Evolutionary conservation across 192 early-diverging fungal species (phyloP), one percentile per base, ranked within the genome.

Genomic region (Coemansia sp.): DNA sequence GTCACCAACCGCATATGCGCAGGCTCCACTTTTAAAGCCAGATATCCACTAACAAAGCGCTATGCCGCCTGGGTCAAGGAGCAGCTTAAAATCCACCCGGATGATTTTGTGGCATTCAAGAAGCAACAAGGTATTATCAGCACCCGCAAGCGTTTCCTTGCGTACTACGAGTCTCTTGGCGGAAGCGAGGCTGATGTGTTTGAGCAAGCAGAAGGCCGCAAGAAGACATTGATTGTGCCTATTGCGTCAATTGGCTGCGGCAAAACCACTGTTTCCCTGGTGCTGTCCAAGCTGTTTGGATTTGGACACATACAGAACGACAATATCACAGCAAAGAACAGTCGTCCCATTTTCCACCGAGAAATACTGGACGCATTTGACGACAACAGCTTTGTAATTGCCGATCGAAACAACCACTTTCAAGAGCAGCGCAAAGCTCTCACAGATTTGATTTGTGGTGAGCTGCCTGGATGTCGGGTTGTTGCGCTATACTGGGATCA

Each of bases 261-360:
- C 50, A 88, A 89, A 65, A 89, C 90, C 0, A 88, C 88, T 0
- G 59, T 91, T 23, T 69, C 83, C 23, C 52, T 86, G 56, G 86
- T 86, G 1, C 74, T 92, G 8, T 61, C 83, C 1, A 74, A 78
- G 66, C 65, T 92, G 52, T 89, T 89, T 71, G 85, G 84, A 3
- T 86, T 92, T 74, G 87, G 77, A n/a, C 91, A 94, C 69, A 78
- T 95, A 23, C 93, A 95, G 74, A 94, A 88, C 76, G 95, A 97
- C 83, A 84, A 94, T 69, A 86, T 92, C 9, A 79, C 74, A 15
- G 52, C 54, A 41, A 93, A 92, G 79, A 66, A 75, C 9, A 62
- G 76, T 0, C 66, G 70, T 13, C 68, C 71, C 1, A 60, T 32
- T 19, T 97, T 95, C 71, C 71, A 89, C 56, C 65, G 81, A 13